phyloP scores from a whole-genome alignment of 495 filamentous ascomycete genomes.

The Chaetomium cochliodes region DNA sequence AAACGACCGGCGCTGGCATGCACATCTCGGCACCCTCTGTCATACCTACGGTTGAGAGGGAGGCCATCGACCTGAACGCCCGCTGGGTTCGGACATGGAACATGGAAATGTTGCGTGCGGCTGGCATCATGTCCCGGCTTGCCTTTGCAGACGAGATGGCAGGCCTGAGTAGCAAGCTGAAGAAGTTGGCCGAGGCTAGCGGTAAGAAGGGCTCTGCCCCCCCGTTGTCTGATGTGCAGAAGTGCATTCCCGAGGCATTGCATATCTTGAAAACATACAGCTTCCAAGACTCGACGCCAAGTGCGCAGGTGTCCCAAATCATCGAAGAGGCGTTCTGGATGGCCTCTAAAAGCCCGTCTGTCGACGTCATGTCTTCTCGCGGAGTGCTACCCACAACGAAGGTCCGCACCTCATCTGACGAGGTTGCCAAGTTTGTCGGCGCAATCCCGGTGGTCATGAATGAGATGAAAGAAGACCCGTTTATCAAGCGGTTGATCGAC shows the following conservation, averaged over 20 bases:
- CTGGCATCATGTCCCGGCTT: conserved; percentile 85
- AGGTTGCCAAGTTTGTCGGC: conserved; percentile 79
- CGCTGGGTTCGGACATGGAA: conserved; percentile 94
- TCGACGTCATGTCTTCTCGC: conserved; percentile 83
- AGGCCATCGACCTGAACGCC: conserved; percentile 95
- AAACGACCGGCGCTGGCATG: conserved; percentile 90
- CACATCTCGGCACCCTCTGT: conserved; percentile 98
- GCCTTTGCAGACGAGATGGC: conserved; percentile 84
- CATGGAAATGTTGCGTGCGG: conserved; percentile 85
- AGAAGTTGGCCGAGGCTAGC: conserved; percentile 43
- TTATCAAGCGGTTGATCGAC: conserved; percentile 73
- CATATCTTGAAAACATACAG: conserved; percentile 80
- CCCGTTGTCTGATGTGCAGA: conserved; percentile 57
- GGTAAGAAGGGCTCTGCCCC: conserved; percentile 45
- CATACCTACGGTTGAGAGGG: conserved; percentile 97
- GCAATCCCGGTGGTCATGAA: conserved; percentile 85
- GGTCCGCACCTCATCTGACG: conserved; percentile 76
- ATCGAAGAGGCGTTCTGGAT: conserved; percentile 96
- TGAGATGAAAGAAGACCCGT: conserved; percentile 62
- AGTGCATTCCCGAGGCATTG: conserved; percentile 72
- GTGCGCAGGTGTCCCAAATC: conserved; percentile 69
- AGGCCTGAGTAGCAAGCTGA: conserved; percentile 61
- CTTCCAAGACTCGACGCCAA: conserved; percentile 85
- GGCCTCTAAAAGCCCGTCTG: conserved; percentile 71
- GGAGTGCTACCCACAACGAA: conserved; percentile 76